Percentiles rank a stretch among this genome's conserved stretches.
Evolutionary conservation across 441 rosid species (phyloP).

Genomic region (Populus hybrid): DNA sequence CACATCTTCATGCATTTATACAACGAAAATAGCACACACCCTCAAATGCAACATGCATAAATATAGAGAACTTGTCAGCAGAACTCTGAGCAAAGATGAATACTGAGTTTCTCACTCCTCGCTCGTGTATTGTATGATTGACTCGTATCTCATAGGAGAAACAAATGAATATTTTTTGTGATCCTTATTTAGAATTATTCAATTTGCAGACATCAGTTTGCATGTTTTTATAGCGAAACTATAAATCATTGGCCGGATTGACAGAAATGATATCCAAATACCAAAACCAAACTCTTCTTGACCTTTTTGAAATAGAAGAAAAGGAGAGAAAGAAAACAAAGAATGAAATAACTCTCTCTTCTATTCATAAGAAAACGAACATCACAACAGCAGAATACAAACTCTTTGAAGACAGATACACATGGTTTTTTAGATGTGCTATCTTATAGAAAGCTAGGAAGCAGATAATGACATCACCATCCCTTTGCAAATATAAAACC

Average conservation of each 20-base stretch:
- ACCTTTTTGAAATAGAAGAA: not conserved
- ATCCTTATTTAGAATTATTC: too few relatives aligned
- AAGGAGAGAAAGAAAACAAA: not conserved
- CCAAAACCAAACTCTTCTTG: not conserved
- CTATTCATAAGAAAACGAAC: not conserved
- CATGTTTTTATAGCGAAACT: too few relatives aligned
- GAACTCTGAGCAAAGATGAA: too few relatives aligned
- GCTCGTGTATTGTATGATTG: not conserved
- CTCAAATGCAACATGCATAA: not conserved
- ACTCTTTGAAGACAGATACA: not conserved
- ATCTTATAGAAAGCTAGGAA: not conserved
- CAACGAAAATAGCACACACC: not conserved
- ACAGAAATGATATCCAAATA: too few relatives aligned
- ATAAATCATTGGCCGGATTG: too few relatives aligned
- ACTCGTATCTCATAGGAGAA: not conserved
- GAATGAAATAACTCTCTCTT: not conserved
- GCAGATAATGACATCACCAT: not conserved
- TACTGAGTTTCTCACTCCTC: too few relatives aligned
- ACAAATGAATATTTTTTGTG: too few relatives aligned
- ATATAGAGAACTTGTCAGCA: not conserved
- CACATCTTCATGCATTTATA: not conserved
- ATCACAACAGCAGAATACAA: not conserved
- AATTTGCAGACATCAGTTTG: too few relatives aligned
- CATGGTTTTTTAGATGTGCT: not conserved
- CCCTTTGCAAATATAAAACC: not conserved